phyloP scores from a whole-genome alignment of 2,329 filamentous ascomycete species.

The Fusarium globosum region DNA sequence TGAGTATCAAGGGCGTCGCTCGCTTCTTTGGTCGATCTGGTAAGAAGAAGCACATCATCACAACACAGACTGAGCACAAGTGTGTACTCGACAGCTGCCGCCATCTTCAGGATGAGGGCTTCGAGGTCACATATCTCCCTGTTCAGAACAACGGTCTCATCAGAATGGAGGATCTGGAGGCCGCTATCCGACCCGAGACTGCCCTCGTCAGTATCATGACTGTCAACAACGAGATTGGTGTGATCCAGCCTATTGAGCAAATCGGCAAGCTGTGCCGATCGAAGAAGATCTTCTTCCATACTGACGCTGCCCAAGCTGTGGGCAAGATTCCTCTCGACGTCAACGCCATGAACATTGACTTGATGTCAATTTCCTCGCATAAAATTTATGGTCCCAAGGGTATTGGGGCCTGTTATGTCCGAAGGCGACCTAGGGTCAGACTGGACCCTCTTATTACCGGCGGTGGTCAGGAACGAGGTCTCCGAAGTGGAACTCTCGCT shows the following conservation, averaged over 20 bases:
- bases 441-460: conserved; percentile 96
- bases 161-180: conserved; percentile 84
- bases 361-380: conserved; percentile 99
- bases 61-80: conserved; percentile 97
- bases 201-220: conserved; percentile 96
- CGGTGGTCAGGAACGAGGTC: conserved; percentile 93
- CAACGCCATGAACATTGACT: conserved; percentile 96
- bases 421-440: conserved; percentile 90
- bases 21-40: conserved; percentile 92
- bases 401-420: conserved; percentile 95
- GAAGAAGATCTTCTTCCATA: conserved; percentile 98
- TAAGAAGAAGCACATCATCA: conserved; percentile 99
- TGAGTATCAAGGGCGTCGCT: conserved; percentile 98
- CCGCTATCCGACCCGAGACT: conserved; percentile 90
- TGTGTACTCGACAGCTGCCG: conserved; percentile 97
- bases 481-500: conserved; percentile 93
- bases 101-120: conserved; percentile 96
- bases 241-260: conserved; percentile 95
- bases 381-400: conserved; percentile 99
- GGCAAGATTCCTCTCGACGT: conserved; percentile 98
- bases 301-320: conserved; percentile 95
- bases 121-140: conserved; percentile 95
- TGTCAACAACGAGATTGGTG: conserved; percentile 99
- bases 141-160: conserved; percentile 89
- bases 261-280: conserved; percentile 92